Base-by-base conservation (phyloP, 352 stramenopile genomes). In the Lagenidium sp. region DNA sequence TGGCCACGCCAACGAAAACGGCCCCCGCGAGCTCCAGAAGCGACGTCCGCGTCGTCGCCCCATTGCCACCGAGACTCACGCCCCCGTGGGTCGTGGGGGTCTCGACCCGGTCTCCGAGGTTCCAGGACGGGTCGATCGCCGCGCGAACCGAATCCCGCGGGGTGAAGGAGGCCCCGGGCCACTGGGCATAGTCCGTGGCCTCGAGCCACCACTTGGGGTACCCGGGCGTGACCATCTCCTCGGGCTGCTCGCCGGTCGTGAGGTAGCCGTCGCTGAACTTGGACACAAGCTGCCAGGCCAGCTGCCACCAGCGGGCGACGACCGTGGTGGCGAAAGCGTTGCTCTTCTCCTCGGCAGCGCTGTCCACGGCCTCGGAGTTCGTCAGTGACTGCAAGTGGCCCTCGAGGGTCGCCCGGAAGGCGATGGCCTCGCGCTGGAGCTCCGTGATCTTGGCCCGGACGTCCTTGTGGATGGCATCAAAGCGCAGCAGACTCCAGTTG, bases 401-500 rank as follows among this genome's bases (percentile, higher is more conserved):
- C 36, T 74, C 63, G 19, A 70, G 57, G 0, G 41, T 49, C 26
- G 56, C 49, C 2, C 51, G 54, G 13, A 58, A 41, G 0, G 48
- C 57, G 7, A 75, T 52, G 0, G 68, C 64, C n/a, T 63, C 50
- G 0, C 41, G 35, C 34, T 82, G 63, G 18, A 76, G 30, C 21
- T 56, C 51, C 0, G 44, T 26, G 34, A 68, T 55, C 35, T 63
- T 62, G 24, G 36, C 39, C 10, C 45, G 50, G 4, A 83, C 60
- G 15, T 83, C 67, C 15, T 49, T 47, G 41, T 49, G 72, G 32
- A 85, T 84, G 4, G 48, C 48, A 34, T 81, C 55, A 28, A 77
- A 85, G 29, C 71, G 71, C 10, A 85, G 41, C 41, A 79, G 60
- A 41, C 72, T 81, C 73, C 70, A 83, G 55, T 85, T 82, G 46